Conservation (phyloP, 1,139 yeast species). For the Lodderomyces pseudojiufengensis region DNA sequence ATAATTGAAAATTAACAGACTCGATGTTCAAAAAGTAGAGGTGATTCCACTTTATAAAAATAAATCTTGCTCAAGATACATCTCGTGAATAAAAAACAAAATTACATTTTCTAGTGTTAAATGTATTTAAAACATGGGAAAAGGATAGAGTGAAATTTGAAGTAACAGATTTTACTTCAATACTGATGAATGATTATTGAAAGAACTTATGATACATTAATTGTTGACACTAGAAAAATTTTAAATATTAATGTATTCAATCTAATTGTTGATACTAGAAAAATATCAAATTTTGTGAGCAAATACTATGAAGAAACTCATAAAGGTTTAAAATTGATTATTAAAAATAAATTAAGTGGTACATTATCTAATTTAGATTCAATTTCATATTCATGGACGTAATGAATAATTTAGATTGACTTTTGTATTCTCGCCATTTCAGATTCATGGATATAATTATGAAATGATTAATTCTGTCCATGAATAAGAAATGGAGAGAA, state of each 20-base stretch:
- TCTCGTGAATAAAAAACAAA: conserved; percentile 1
- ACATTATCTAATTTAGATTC: no score
- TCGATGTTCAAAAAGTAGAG: not conserved
- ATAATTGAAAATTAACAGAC: no score
- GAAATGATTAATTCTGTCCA: conserved; percentile 7
- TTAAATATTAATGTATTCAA: not conserved
- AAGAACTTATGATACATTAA: not conserved
- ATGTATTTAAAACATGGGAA: not conserved
- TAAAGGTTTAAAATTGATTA: not conserved
- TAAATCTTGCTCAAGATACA: not conserved
- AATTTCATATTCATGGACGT: no score
- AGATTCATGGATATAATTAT: no score
- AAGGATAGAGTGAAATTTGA: not conserved
- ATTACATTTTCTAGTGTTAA: not conserved
- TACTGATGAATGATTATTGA: no score
- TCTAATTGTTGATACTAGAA: no score
- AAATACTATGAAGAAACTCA: not conserved
- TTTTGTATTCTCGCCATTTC: no score
- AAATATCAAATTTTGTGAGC: not conserved
- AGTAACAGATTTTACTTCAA: conserved; percentile 10
- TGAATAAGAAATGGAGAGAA: conserved; percentile 6
- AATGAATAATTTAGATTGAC: no score
- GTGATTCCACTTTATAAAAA: not conserved
- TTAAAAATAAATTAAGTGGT: not conserved
- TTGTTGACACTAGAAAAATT: conserved; percentile 1